phyloP scores from a whole-genome alignment of 768 basidiomycete species.

The Erythrobasidium yunnanense region DNA sequence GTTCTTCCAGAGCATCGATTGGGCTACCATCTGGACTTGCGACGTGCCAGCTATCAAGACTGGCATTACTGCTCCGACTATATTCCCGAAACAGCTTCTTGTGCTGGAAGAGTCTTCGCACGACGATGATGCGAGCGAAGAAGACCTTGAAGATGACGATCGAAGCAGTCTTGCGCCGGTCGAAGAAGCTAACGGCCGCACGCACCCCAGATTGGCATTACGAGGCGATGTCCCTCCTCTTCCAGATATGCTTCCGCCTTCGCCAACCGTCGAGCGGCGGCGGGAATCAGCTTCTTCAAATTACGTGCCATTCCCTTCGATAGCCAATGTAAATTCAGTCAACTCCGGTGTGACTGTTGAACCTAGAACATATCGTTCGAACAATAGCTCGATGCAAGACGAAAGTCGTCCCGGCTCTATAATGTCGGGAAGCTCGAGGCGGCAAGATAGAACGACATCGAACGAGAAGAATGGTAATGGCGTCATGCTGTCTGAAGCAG shows the following conservation, averaged over 20 bases:
- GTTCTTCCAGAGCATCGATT: slow-evolving; percentile 36
- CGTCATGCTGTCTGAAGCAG: background rate
- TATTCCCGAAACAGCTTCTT: slow-evolving; percentile 4
- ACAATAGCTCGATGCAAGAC: background rate
- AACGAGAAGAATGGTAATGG: background rate
- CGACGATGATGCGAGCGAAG: background rate
- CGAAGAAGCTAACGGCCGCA: background rate
- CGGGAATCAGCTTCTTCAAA: background rate
- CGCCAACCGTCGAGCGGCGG: background rate
- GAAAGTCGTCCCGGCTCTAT: background rate
- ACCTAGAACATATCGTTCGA: background rate
- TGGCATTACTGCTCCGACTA: slow-evolving; percentile 30
- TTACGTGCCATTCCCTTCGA: background rate
- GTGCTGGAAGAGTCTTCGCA: background rate
- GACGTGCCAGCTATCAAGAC: slow-evolving; percentile 33
- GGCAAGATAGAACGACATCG: too few species aligned
- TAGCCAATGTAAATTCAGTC: too few species aligned
- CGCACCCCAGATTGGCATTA: too few species aligned
- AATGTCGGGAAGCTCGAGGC: background rate
- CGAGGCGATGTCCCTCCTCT: background rate
- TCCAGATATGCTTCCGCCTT: background rate
- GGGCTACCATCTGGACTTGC: slow-evolving; percentile 33
- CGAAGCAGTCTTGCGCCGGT: background rate
- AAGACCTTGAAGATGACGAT: background rate
- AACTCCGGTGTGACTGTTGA: too few species aligned